A percentile compares a stretch with the other conserved stretches of the same genome.
These are phyloP conservation scores for Pyrrhoderma lamaoense DNA, from an alignment of 1,284 basidiomycete species.

Conservation along the genomic window DNA sequence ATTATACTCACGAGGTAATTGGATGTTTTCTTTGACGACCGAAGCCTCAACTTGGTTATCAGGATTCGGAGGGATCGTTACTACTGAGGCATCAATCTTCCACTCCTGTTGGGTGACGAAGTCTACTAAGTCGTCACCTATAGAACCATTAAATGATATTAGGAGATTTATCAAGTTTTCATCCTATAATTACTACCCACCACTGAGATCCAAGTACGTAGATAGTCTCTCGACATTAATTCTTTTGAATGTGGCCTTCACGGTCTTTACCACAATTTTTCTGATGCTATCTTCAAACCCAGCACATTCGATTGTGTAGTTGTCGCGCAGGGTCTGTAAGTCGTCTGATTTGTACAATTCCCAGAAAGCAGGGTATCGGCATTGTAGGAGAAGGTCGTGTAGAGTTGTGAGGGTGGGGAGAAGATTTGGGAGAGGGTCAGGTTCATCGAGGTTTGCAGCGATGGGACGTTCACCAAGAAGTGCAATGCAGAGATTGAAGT, in stretches of 20 bases:
- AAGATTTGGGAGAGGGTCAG: constrained; percentile 67
- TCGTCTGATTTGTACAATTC: constrained; percentile 58
- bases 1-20: constrained; percentile 72
- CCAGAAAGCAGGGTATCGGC: constrained; percentile 92
- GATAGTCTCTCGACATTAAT: constrained; percentile 64
- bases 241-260: constrained; percentile 72
- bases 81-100: constrained; percentile 56
- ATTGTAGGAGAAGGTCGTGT: constrained; percentile 75
- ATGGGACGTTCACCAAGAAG: constrained; percentile 72
- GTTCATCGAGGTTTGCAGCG: constrained; percentile 63
- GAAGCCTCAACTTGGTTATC: constrained; percentile 94
- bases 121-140: constrained; percentile 53
- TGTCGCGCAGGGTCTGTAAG: constrained; percentile 67
- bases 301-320: constrained; percentile 75
- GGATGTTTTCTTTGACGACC: constrained; percentile 87
- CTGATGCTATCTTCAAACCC: constrained; percentile 80
- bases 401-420: constrained; percentile 72
- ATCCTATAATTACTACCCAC: no score
- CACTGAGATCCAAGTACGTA: constrained; percentile 67
- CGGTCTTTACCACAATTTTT: constrained; percentile 68
- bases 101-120: constrained; percentile 73
- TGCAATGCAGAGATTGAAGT: constrained; percentile 90
- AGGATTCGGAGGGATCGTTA: constrained; percentile 78
- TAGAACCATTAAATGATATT: constrained; percentile 14
- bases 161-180: constrained; percentile 20